Evolutionary conservation across 2,329 filamentous ascomycete species (phyloP).

Genomic region (Fusarium sambucinum): DNA sequence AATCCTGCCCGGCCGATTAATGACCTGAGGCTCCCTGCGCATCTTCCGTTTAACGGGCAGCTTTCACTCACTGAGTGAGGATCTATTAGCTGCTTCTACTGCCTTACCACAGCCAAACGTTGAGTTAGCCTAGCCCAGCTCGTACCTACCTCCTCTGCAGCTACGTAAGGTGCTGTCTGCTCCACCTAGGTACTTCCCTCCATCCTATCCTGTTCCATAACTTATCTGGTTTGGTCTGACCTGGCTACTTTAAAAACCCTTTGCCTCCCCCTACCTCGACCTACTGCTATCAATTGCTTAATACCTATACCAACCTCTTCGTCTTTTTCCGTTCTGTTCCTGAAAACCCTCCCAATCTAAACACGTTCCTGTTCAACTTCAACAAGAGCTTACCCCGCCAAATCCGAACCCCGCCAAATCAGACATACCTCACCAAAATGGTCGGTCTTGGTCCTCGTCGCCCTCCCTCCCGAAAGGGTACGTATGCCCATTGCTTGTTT

Average conservation of each 20-base stretch:
- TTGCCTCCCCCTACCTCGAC: conserved; percentile 29
- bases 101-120: conserved; percentile 13
- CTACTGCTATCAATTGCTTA: conserved; percentile 16
- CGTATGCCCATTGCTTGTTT: conserved; percentile 52
- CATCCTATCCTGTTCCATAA: conserved; percentile 31
- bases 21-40: conserved; percentile 26
- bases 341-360: conserved; percentile 5
- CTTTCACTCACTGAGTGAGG: conserved; percentile 28
- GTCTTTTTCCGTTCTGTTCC: conserved; percentile 5
- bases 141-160: conserved; percentile 23
- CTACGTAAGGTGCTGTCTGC: conserved; percentile 34
- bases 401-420: conserved; percentile 53
- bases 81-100: neutral
- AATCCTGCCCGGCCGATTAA: conserved; percentile 18
- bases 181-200: conserved; percentile 46
- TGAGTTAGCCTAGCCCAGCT: conserved; percentile 9
- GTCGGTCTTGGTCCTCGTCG: conserved; percentile 64
- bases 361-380: conserved; percentile 24
- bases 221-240: conserved; percentile 21
- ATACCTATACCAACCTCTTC: conserved; percentile 4
- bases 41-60: conserved; percentile 35
- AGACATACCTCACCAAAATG: conserved; percentile 56
- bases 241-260: conserved; percentile 44
- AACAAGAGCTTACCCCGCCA: conserved; percentile 52
- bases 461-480: conserved; percentile 74